Evolutionary conservation across 441 rosid genomes (phyloP), one percentile per base, ranked within the genome.

Genomic region (Adansonia gregorii): DNA sequence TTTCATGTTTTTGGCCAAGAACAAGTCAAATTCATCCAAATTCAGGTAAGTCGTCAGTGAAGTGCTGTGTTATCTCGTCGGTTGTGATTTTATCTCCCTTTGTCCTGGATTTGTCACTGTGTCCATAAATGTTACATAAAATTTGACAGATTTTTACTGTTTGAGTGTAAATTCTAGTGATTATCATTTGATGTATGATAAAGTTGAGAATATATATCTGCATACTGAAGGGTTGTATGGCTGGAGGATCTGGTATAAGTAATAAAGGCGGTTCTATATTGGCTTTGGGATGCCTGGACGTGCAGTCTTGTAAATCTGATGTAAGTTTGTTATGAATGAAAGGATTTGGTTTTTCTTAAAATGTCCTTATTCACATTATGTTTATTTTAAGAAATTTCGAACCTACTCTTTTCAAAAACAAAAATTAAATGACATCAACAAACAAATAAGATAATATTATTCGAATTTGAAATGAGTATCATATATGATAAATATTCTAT

Each of bases 1-100:
- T 69, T 82, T 93, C 12, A 87, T 90, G 94, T 87, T 94, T 71
- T 69, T 92, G 70, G 87, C 89, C 72, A 89, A 85, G 83, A 91
- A 82, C 81, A 93, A 83, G 86, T 48, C 89, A 39, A 78, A 75
- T 45, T 15, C 87, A 65, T 79, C 87, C 70, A 89, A 83, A 81
- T 73, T 77, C 77, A 86, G 54, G 58, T 86, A 78, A 60, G 68
- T 72, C 51, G 39, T 73, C 22, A n/a, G 15, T 35, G 24, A 45
- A 76, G 17, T 73, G 61, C 24, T 31, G 63, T 35, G 55, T n/a
- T 41, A 60, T 75, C 49, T 55, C 56, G 70, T 46, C 79, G 79
- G 73, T 79, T 76, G 67, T 69, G 72, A 70, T 31, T 73, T 56
- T 74, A 41, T 71, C 55, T 55, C 72, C 43, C 41, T 46, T 49